Percentiles rank a stretch among this genome's conserved stretches.
Conservation (phyloP, 2,329 filamentous ascomycete species). For the Botrytis porri region DNA sequence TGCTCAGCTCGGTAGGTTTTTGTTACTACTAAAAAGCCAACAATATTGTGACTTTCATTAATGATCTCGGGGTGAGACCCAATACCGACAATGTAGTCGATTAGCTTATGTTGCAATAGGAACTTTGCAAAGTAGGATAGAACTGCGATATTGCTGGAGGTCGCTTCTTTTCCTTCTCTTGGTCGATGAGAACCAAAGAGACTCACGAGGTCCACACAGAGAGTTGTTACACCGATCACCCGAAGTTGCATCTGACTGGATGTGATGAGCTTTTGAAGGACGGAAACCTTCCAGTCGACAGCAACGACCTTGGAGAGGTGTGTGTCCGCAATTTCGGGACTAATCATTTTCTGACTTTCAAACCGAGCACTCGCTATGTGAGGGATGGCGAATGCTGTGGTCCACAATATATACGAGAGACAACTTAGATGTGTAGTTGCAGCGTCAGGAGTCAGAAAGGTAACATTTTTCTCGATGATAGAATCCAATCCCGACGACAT, state of each 20-base stretch:
- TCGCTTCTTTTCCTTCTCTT: conserved; percentile 40
- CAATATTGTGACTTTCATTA: conserved; percentile 73
- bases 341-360: conserved; percentile 32
- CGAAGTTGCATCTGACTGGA: conserved; percentile 90
- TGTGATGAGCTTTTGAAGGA: conserved; percentile 69
- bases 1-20: conserved; percentile 67
- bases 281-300: conserved; percentile 62
- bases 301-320: conserved; percentile 31
- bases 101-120: conserved; percentile 65
- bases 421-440: conserved; percentile 42
- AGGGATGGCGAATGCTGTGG: conserved; percentile 38
- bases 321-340: conserved; percentile 30
- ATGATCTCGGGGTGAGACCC: conserved; percentile 93
- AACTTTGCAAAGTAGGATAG: conserved; percentile 67
- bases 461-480: conserved; percentile 56
- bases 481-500: conserved; percentile 45
- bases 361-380: conserved; percentile 27
- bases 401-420: conserved; percentile 46
- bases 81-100: conserved; percentile 84
- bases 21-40: conserved; percentile 83
- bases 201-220: conserved; percentile 67
- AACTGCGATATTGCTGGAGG: conserved; percentile 47
- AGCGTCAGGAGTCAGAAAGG: conserved; percentile 48
- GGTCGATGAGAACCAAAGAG: conserved; percentile 56
- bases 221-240: conserved; percentile 70